These are phyloP conservation scores for Globisporangium nodosum DNA, from an alignment of 352 stramenopile species.

Conservation along the genomic window DNA sequence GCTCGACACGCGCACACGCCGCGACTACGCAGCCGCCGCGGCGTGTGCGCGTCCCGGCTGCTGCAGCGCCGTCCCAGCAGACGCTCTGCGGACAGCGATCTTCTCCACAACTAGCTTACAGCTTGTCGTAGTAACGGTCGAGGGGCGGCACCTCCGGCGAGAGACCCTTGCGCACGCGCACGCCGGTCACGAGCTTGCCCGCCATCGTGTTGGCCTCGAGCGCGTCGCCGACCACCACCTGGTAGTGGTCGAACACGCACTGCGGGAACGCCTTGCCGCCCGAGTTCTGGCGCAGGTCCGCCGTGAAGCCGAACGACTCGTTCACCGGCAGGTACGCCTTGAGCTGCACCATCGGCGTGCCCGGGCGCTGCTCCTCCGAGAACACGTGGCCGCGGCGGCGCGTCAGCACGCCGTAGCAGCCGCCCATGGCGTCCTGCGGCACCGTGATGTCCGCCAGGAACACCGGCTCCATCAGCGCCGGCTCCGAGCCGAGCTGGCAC, in stretches of 20 bases:
- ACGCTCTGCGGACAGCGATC: conserved; percentile 2
- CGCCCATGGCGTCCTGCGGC: conserved; percentile 97
- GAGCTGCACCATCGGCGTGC: conserved; percentile 98
- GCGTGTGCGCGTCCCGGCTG: not conserved
- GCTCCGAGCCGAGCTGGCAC: conserved; percentile 92
- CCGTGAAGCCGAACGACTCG: conserved; percentile 99
- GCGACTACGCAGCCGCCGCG: not conserved
- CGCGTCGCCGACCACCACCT: conserved; percentile 92
- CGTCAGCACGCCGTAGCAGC: conserved; percentile 98
- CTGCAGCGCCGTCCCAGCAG: not conserved
- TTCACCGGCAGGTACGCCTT: conserved; percentile 99
- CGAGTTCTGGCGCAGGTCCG: conserved; percentile 97
- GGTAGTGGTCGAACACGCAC: conserved; percentile 99
- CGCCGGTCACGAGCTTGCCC: conserved; percentile 91
- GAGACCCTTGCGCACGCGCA: conserved; percentile 98
- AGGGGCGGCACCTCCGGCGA: conserved; percentile 94
- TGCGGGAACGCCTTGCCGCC: conserved; percentile 99
- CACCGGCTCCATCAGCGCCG: conserved; percentile 97
- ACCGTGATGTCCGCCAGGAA: conserved; percentile 99
- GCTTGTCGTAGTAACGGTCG: conserved; percentile 99
- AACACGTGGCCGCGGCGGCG: conserved; percentile 98
- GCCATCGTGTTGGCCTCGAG: conserved; percentile 91
- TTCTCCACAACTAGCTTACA: conserved; percentile 82
- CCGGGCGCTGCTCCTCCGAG: conserved; percentile 96
- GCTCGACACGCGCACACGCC: not conserved